A percentile compares a stretch with the other conserved stretches of the same genome.
Evolutionary conservation across 305 asterid genomes (phyloP).

Genomic region (Solanum hybrid): DNA sequence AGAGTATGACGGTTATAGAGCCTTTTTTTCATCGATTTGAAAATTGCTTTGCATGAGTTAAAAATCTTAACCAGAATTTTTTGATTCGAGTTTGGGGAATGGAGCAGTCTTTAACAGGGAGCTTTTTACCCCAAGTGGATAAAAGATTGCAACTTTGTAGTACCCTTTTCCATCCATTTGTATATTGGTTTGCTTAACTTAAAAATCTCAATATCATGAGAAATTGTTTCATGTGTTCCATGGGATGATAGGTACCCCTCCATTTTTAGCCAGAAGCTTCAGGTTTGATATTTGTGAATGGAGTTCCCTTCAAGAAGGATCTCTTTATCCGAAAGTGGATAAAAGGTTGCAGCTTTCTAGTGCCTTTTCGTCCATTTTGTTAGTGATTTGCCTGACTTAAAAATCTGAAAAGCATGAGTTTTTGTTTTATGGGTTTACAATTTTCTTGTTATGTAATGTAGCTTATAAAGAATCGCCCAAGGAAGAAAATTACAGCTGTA

Average conservation of each 20-base stretch:
- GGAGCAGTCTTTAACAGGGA: not conserved
- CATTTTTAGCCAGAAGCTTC: not conserved
- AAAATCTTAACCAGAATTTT: not conserved
- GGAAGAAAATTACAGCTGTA: not conserved
- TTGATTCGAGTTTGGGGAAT: not conserved
- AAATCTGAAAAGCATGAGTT: not conserved
- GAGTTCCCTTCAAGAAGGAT: not conserved
- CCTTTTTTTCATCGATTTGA: not conserved
- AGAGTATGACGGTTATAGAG: not conserved
- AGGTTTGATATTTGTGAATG: not conserved
- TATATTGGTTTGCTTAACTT: not conserved
- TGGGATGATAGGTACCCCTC: not conserved
- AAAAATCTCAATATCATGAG: not conserved
- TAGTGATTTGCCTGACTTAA: not conserved
- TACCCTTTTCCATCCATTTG: not conserved
- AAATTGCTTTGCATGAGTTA: not conserved
- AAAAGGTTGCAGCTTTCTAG: not conserved
- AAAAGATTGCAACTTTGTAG: not conserved
- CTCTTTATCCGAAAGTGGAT: not conserved
- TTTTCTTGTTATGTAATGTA: not conserved
- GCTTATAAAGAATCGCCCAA: not conserved
- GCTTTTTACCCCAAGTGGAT: not conserved
- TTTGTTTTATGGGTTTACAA: not conserved
- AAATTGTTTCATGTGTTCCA: not conserved
- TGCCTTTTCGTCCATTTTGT: not conserved